Evolutionary conservation across 2,329 filamentous ascomycete genomes (phyloP), one percentile per base, ranked within the genome.

Genomic region (Ophiosphaerella narmari): DNA sequence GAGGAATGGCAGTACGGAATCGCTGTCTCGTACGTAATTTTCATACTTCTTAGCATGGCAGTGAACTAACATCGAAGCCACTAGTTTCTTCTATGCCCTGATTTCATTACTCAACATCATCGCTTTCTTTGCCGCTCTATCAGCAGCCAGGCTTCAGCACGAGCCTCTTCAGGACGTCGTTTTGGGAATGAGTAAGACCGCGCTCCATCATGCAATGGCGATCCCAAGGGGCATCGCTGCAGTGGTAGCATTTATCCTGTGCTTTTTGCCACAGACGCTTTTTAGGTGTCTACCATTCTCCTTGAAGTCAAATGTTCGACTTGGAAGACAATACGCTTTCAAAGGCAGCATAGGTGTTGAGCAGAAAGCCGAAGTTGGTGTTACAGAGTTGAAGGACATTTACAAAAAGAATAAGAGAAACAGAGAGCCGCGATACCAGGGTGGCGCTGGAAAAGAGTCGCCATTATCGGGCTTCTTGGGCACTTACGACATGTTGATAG

Each of bases 401-500:
- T 44, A 18, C 4, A 51, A 38, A 12, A 26, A 39, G 21, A 50
- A 23, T 7, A 24, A 24, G 41, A 24, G 32, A 23, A 26, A 48
- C 8, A 21, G n/a, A 37, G 23, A 24, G 6, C 12, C 33, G 23
- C 46, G 37, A 14, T 55, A 53, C 7, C 26, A 50, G 36, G 39
- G 48, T 21, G 31, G 31, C 4, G 21, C 9, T 0, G 57, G 55
- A 4, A 39, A 43, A 18, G 37, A 52, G 12, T 54, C 44, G 3
- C 40, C 39, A n/a, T 48, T 70, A 5, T 47, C 66, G 9, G 52
- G 61, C 3, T 68, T 70, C 33, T 44, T 70, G n/a, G 39, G 50
- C n/a, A 54, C 62, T 16, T 70, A 69, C 45, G 67, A 70, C 39
- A 62, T 70, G 35, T 49, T 70, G 3, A 59, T 70, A 13, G 43